Evolutionary conservation across 805 yeast species (phyloP), one percentile per base, ranked within the genome.

Genomic region (Suhomyces pyralidae): DNA sequence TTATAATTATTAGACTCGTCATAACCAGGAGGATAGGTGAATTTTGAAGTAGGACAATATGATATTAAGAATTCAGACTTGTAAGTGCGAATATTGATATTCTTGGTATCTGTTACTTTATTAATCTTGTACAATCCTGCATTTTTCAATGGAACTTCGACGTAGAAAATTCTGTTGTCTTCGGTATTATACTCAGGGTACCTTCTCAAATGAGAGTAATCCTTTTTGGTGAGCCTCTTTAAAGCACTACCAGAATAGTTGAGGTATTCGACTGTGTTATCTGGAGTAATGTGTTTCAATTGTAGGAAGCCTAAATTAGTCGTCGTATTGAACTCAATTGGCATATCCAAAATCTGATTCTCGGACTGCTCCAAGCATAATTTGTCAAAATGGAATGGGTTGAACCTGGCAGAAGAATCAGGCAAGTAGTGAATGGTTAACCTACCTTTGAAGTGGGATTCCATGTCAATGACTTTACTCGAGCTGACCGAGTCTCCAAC

Each of bases 361-460:
- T 55, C 62, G 7, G 52, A 51, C 12, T 64, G 58, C 15, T 81
- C 80, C 44, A 87, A 58, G 70, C 99, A 94, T 55, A 79, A 80
- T 4, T 81, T 76, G 26, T 63, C 64, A 49, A 81, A 83, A 48
- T 77, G 81, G 59, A 83, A 81, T 2, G 97, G 97, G 57, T 92
- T 90, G 60, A 94, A 71, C 61, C 78, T 76, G 4, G 96, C 97
- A 0, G 96, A 86, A 44, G 96, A 87, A 68, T 93, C 97, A 0
- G 99, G 98, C 34, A 94, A 73, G 55, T 88, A 88, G 62, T 92
- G 88, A 55, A 94, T 86, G 0, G 92, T 88, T 62, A 89, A 88
- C 43, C 83, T 84, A 44, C 99, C 99, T 61, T 82, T 86, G 66
- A 92, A 87, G 66, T 91, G 96, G 2, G 81, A 64, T 20, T 81